These are phyloP conservation scores for Rachicladosporium sp. DNA, from an alignment of 2,329 filamentous ascomycete species.

Conservation along the genomic window DNA sequence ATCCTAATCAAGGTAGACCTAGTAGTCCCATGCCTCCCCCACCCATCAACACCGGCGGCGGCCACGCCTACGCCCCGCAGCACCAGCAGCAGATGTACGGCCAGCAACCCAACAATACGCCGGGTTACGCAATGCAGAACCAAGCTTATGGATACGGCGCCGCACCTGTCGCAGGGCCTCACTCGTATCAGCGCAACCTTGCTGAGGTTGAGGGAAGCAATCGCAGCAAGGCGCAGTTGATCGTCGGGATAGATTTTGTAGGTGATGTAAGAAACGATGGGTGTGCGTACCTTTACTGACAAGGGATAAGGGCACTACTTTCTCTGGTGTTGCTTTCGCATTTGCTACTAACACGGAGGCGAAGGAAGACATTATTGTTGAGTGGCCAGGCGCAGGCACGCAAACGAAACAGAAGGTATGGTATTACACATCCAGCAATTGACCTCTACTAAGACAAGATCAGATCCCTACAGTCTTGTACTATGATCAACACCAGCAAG, in stretches of 20 bases:
- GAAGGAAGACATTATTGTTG: constrained; percentile 96
- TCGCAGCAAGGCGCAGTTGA: constrained; percentile 89
- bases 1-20: constrained; percentile 36
- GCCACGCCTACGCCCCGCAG: constrained; percentile 37
- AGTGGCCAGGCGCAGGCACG: constrained; percentile 95
- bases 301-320: constrained; percentile 71
- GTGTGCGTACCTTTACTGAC: constrained; percentile 6
- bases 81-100: constrained; percentile 31
- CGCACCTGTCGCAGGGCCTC: constrained; percentile 8
- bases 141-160: constrained; percentile 7
- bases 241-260: constrained; percentile 98
- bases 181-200: constrained; percentile 10
- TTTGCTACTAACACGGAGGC: constrained; percentile 93
- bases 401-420: constrained; percentile 95
- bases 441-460: not conserved
- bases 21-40: constrained; percentile 31
- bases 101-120: constrained; percentile 20
- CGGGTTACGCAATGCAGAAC: constrained; percentile 27
- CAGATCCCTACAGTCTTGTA: constrained; percentile 98
- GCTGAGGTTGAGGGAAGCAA: constrained; percentile 75
- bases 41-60: constrained; percentile 36
- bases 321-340: constrained; percentile 89
- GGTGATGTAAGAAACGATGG: constrained; percentile 22
- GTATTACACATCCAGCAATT: not conserved
- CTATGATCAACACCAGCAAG: constrained; percentile 98